Percentiles rank a stretch among this genome's conserved stretches.
Conservation (phyloP, 805 yeast species). For the Diddensiella caesifluorescens region DNA sequence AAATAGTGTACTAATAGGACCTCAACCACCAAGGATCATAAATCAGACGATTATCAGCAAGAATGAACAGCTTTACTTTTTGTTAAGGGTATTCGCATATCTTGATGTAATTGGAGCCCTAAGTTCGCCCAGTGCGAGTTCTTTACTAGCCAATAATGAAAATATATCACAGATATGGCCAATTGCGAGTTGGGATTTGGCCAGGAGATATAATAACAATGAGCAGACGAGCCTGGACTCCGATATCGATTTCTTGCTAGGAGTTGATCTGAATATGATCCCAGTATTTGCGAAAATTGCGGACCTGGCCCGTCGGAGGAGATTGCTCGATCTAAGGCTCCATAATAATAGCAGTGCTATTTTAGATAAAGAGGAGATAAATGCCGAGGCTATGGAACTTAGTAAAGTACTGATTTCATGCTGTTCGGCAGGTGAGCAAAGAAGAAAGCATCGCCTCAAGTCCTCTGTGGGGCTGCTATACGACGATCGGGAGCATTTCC, state of each 20-base stretch:
- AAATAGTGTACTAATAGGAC: conserved; percentile 11
- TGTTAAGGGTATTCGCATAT: conserved; percentile 65
- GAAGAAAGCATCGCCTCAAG: conserved; percentile 9
- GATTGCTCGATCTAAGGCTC: conserved; percentile 12
- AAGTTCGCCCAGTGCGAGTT: conserved; percentile 39
- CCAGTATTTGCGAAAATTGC: conserved; percentile 52
- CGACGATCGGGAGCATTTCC: conserved; percentile 18
- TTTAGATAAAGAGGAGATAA: conserved; percentile 13
- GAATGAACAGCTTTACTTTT: conserved; percentile 45
- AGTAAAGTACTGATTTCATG: conserved; percentile 31
- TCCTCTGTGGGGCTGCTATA: not conserved
- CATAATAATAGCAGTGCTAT: not conserved
- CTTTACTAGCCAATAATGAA: conserved; percentile 22
- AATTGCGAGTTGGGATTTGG: conserved; percentile 18
- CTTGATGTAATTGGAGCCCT: conserved; percentile 59
- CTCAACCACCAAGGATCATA: conserved; percentile 17
- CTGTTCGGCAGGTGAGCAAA: conserved; percentile 19
- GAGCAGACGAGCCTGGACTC: conserved; percentile 5
- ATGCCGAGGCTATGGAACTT: conserved; percentile 38
- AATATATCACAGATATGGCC: conserved; percentile 36
- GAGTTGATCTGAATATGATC: conserved; percentile 59
- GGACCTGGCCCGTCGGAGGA: conserved; percentile 34
- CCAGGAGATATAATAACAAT: conserved; percentile 8
- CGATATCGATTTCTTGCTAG: conserved; percentile 31
- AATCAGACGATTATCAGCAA: conserved; percentile 15